These are phyloP conservation scores for Leucoagaricus sp. DNA, from an alignment of 1,284 basidiomycete species.

Conservation along the genomic window DNA sequence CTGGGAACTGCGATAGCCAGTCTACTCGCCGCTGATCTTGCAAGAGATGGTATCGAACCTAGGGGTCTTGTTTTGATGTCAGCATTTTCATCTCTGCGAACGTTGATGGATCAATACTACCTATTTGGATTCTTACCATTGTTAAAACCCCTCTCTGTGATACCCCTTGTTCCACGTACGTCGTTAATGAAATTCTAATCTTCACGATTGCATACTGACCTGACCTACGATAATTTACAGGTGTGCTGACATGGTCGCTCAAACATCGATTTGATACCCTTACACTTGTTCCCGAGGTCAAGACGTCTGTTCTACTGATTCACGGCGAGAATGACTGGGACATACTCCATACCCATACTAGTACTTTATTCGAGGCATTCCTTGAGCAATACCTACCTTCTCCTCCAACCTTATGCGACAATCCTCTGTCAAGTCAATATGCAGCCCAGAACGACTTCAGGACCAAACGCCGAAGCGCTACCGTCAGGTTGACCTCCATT, in stretches of 20 bases:
- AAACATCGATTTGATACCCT: constrained; percentile 69
- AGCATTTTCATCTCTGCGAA: constrained; percentile 70
- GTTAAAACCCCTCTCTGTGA: constrained; percentile 63
- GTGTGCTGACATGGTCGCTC: constrained; percentile 59
- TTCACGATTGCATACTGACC: not conserved
- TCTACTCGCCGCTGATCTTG: constrained; percentile 59
- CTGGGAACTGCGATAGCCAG: constrained; percentile 80
- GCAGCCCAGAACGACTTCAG: constrained; percentile 19
- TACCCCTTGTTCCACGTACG: constrained; percentile 70
- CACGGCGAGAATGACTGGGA: constrained; percentile 83
- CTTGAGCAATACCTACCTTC: constrained; percentile 55
- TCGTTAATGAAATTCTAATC: too few species aligned
- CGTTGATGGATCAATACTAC: constrained; percentile 71
- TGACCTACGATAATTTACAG: constrained; percentile 36
- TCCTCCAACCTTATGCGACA: constrained; percentile 17
- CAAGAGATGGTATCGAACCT: constrained; percentile 50
- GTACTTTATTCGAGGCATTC: constrained; percentile 66
- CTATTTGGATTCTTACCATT: constrained; percentile 71
- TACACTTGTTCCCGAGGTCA: constrained; percentile 55
- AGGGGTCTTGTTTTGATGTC: constrained; percentile 74
- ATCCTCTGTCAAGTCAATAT: constrained; percentile 24
- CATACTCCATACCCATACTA: constrained; percentile 76
- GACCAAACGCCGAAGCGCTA: constrained; percentile 16
- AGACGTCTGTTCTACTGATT: constrained; percentile 72
- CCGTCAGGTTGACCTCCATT: constrained; percentile 41